Conservation (phyloP, 768 basidiomycete species). For the Suillus luteus region DNA sequence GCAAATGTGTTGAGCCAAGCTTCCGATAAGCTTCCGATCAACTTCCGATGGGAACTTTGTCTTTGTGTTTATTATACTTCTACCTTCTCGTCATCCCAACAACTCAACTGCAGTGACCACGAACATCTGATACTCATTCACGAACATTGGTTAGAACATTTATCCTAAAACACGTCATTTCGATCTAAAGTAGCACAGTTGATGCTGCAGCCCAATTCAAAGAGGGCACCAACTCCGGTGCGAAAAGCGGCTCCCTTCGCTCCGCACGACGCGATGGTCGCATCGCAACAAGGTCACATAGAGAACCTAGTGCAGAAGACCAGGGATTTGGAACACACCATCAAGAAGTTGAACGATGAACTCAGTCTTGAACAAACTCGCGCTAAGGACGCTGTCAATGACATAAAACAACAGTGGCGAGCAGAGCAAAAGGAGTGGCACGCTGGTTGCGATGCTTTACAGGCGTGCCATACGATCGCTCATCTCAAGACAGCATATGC, state of each 20-base stretch:
- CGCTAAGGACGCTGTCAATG: conserved; percentile 33
- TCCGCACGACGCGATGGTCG: conserved; percentile 51
- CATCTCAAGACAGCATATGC: conserved; percentile 57
- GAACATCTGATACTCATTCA: neutral
- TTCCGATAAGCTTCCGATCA: too few relatives aligned
- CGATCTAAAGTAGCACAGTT: neutral
- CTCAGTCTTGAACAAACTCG: conserved; percentile 45
- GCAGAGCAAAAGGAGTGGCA: conserved; percentile 60
- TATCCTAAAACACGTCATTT: neutral
- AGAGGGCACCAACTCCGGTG: conserved; percentile 14
- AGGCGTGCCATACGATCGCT: conserved; percentile 65
- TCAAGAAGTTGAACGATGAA: conserved; percentile 55
- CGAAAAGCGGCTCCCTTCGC: conserved; percentile 19
- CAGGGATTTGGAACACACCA: conserved; percentile 61
- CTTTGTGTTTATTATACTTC: neutral
- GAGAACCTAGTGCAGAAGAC: conserved; percentile 72
- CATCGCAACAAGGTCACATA: conserved; percentile 67
- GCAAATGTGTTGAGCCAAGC: too few relatives aligned
- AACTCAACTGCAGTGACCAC: neutral
- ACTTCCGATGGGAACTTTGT: too few relatives aligned
- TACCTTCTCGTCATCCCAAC: neutral
- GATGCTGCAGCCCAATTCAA: conserved; percentile 7
- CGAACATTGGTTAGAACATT: neutral
- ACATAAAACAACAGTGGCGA: conserved; percentile 44
- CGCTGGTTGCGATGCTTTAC: conserved; percentile 61